A percentile compares a stretch with the other conserved stretches of the same genome.
Conservation (phyloP, 2,329 filamentous ascomycete species). For the Microcera coccophila region DNA sequence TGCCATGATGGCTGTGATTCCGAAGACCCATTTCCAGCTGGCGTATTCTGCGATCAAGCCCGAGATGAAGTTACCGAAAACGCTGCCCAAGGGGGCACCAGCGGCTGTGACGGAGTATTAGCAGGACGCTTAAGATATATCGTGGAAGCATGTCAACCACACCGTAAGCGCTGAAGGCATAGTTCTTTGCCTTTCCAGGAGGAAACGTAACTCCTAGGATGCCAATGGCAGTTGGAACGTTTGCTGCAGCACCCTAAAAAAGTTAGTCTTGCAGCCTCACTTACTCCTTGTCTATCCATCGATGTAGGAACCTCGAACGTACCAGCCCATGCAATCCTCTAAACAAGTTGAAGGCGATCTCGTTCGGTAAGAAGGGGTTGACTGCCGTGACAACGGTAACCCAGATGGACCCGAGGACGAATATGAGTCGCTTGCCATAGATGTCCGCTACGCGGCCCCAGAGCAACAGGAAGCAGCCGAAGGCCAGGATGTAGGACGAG, state of each 20-base stretch:
- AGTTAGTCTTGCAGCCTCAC: background rate
- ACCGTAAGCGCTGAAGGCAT: constrained; percentile 63
- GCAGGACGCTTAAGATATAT: background rate
- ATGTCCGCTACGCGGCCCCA: constrained; percentile 67
- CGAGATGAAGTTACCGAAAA: constrained; percentile 62
- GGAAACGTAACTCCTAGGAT: constrained; percentile 66
- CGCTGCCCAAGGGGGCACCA: constrained; percentile 60
- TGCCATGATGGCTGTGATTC: constrained; percentile 58
- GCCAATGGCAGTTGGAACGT: constrained; percentile 67
- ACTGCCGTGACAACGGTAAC: constrained; percentile 55
- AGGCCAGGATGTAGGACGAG: constrained; percentile 61
- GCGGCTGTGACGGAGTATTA: constrained; percentile 40
- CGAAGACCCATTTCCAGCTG: constrained; percentile 66
- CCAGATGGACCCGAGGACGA: constrained; percentile 61
- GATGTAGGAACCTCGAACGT: constrained; percentile 5
- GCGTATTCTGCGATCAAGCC: constrained; percentile 61
- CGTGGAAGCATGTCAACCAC: constrained; percentile 10
- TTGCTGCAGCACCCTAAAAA: constrained; percentile 59
- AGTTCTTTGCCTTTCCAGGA: constrained; percentile 65
- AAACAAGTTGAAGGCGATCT: constrained; percentile 65
- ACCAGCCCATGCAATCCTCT: constrained; percentile 62
- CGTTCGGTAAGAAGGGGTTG: constrained; percentile 62
- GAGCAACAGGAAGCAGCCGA: constrained; percentile 64
- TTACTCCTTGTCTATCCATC: background rate
- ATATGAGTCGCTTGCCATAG: constrained; percentile 62